A percentile compares a stretch with the other conserved stretches of the same genome.
phyloP scores from a whole-genome alignment of 2,329 filamentous ascomycete genomes.

The Monilinia aucupariae region DNA sequence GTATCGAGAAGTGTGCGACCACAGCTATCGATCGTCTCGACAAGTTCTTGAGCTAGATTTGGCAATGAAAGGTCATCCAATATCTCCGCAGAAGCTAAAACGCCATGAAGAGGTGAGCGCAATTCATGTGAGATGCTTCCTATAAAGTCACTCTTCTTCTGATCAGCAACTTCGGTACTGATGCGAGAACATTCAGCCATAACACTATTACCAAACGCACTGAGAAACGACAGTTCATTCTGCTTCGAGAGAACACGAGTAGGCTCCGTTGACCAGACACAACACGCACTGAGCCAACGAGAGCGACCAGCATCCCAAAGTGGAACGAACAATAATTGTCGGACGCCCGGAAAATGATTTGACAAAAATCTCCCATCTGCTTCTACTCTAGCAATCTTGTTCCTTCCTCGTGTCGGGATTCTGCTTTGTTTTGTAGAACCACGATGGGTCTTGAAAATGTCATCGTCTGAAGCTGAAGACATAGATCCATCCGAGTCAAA shows the following conservation, averaged over 20 bases:
- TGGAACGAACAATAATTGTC: constrained; percentile 45
- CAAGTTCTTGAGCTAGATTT: constrained; percentile 31
- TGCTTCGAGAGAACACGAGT: constrained; percentile 36
- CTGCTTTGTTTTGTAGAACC: constrained; percentile 15
- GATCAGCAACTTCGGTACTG: constrained; percentile 46
- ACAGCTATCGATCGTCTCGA: constrained; percentile 38
- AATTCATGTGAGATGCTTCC: constrained; percentile 47
- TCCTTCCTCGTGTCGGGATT: constrained; percentile 19
- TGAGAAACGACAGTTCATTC: constrained; percentile 38
- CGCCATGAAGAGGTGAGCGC: constrained; percentile 47
- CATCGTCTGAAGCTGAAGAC: constrained; percentile 42
- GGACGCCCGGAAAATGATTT: constrained; percentile 41
- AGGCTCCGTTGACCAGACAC: constrained; percentile 40
- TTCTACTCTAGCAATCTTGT: constrained; percentile 20
- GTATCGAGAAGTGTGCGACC: constrained; percentile 38
- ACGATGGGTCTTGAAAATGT: constrained; percentile 22
- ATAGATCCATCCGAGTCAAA: constrained; percentile 41
- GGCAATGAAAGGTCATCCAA: constrained; percentile 40
- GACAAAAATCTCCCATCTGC: constrained; percentile 35
- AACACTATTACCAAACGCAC: constrained; percentile 44
- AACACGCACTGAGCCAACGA: constrained; percentile 46
- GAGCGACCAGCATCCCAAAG: constrained; percentile 45
- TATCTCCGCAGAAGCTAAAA: constrained; percentile 48
- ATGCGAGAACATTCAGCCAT: constrained; percentile 52
- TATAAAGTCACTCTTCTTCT: constrained; percentile 54